Evolutionary conservation across 345 rosid species (phyloP).

Genomic region (Noccaea caerulescens): DNA sequence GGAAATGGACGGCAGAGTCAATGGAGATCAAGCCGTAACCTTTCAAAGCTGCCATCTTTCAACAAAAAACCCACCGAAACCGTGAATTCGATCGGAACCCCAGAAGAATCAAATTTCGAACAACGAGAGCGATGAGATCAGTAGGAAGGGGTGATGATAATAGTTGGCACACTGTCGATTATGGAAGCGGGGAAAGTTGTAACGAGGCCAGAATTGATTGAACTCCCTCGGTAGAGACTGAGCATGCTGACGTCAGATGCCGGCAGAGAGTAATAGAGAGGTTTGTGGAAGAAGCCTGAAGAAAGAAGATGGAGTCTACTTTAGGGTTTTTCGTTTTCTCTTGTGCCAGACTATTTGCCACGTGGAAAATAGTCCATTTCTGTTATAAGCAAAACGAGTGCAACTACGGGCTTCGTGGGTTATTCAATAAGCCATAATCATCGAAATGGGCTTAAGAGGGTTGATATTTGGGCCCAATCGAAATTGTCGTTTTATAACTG

Average conservation of each 20-base stretch:
- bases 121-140: slow-evolving; percentile 11
- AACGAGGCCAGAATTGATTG: slow-evolving; percentile 1
- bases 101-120: not conserved
- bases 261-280: slow-evolving; percentile 14
- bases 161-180: slow-evolving; percentile 30
- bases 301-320: not conserved
- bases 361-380: slow-evolving; percentile 5
- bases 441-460: not conserved
- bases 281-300: not conserved
- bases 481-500: not conserved
- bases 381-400: not conserved
- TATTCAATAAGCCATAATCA: no score
- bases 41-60: slow-evolving; percentile 53
- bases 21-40: slow-evolving; percentile 47
- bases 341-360: slow-evolving; percentile 12
- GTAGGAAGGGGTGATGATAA: slow-evolving; percentile 31
- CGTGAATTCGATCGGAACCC: not conserved
- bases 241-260: slow-evolving; percentile 39
- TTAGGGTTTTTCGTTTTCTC: slow-evolving; percentile 35
- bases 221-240: slow-evolving; percentile 5
- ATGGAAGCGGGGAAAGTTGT: slow-evolving; percentile 18
- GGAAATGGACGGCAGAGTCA: slow-evolving; percentile 45
- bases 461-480: not conserved
- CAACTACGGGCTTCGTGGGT: no score
- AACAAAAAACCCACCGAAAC: not conserved